Percentiles rank a stretch among this genome's conserved stretches.
phyloP scores from a whole-genome alignment of 768 basidiomycete species.

The Butyriboletus loyo region DNA sequence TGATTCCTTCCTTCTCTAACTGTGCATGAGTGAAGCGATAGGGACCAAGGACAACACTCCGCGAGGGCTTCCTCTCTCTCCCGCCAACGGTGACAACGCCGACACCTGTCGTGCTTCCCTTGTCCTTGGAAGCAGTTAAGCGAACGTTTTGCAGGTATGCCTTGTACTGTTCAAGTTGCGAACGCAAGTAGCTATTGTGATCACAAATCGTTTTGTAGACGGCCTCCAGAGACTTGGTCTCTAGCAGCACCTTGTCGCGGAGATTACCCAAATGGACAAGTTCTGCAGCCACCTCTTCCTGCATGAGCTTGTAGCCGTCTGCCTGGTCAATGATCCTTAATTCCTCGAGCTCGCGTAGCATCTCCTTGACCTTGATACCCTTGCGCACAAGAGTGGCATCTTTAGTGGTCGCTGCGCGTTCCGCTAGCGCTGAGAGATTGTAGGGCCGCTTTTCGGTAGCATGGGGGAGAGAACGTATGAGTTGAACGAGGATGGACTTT shows the following conservation, averaged over 20 bases:
- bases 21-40: slow-evolving; percentile 98
- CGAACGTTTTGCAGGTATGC: slow-evolving; percentile 98
- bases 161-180: slow-evolving; percentile 98
- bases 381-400: slow-evolving; percentile 93
- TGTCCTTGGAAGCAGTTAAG: slow-evolving; percentile 82
- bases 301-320: slow-evolving; percentile 93
- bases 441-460: slow-evolving; percentile 84
- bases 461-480: slow-evolving; percentile 91
- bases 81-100: slow-evolving; percentile 95
- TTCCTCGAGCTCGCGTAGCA: slow-evolving; percentile 94
- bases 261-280: slow-evolving; percentile 95
- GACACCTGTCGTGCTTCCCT: slow-evolving; percentile 81
- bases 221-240: slow-evolving; percentile 89
- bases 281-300: slow-evolving; percentile 94
- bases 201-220: slow-evolving; percentile 99
- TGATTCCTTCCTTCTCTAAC: slow-evolving; percentile 98
- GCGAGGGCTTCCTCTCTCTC: slow-evolving; percentile 91
- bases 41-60: slow-evolving; percentile 86
- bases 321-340: slow-evolving; percentile 74
- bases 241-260: slow-evolving; percentile 90
- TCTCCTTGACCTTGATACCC: slow-evolving; percentile 99
- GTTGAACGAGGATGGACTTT: slow-evolving; percentile 97
- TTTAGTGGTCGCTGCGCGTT: slow-evolving; percentile 95
- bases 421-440: slow-evolving; percentile 84
- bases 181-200: slow-evolving; percentile 95